These are phyloP conservation scores for Aspergillus vadensis DNA, from an alignment of 2,329 filamentous ascomycete species.

Conservation along the genomic window DNA sequence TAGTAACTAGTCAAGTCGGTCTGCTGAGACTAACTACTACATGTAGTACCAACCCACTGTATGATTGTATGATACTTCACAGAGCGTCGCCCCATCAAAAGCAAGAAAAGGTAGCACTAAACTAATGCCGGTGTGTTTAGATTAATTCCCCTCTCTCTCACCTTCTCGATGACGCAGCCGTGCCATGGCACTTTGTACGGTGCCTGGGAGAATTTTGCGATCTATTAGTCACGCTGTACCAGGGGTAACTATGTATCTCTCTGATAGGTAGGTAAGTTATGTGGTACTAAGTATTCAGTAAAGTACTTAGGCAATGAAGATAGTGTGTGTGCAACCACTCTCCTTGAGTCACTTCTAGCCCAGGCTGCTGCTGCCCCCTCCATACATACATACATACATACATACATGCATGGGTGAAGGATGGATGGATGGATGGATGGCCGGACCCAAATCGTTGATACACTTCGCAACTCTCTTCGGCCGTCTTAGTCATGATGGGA, in stretches of 20 bases:
- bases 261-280: too few relatives aligned
- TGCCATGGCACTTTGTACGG: neutral
- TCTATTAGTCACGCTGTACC: neutral
- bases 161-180: neutral
- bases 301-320: too few relatives aligned
- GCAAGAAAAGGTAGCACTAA: neutral
- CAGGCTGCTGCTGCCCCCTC: neutral
- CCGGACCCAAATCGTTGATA: neutral
- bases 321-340: too few relatives aligned
- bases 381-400: neutral
- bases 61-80: neutral
- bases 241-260: neutral
- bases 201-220: neutral
- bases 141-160: neutral
- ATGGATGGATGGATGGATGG: neutral
- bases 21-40: too few relatives aligned
- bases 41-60: too few relatives aligned
- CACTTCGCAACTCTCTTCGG: neutral
- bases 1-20: too few relatives aligned
- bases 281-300: too few relatives aligned
- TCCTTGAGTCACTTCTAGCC: neutral
- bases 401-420: too few relatives aligned
- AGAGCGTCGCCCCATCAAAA: neutral
- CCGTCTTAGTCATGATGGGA: constrained; percentile 8
- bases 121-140: neutral